Conservation (phyloP, 306 rosid genomes). For the Prinsepia uniflora region DNA sequence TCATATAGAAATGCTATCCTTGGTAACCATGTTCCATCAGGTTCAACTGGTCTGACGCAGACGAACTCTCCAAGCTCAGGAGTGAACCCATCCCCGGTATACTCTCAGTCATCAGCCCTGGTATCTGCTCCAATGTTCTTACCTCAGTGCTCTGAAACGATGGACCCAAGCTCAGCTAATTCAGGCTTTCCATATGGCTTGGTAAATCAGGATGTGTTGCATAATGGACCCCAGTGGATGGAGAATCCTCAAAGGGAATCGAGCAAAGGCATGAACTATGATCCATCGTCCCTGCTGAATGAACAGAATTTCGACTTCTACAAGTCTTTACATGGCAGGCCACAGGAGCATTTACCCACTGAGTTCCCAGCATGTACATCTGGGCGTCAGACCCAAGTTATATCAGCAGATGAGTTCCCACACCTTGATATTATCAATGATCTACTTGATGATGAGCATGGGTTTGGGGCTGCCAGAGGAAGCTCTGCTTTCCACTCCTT, state of each 20-base stretch:
- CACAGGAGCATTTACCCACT: constrained; percentile 36
- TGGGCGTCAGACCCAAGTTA: constrained; percentile 66
- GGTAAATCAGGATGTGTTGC: constrained; percentile 48
- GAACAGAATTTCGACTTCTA: constrained; percentile 58
- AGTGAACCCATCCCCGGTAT: constrained; percentile 45
- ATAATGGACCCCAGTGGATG: constrained; percentile 64
- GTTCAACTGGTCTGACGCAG: constrained; percentile 49
- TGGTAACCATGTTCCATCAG: constrained; percentile 59
- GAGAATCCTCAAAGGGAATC: constrained; percentile 59
- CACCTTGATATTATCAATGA: constrained; percentile 97
- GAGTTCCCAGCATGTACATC: constrained; percentile 61
- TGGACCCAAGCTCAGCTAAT: constrained; percentile 45
- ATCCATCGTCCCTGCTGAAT: constrained; percentile 41
- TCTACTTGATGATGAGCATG: constrained; percentile 80
- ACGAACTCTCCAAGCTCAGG: constrained; percentile 54
- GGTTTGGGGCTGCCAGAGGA: constrained; percentile 35
- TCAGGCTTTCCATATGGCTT: constrained; percentile 52
- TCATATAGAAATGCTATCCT: constrained; percentile 91
- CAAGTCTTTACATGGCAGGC: constrained; percentile 50
- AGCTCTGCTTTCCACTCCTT: constrained; percentile 39
- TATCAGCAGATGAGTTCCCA: constrained; percentile 79
- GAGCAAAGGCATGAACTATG: constrained; percentile 46
- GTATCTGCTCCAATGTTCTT: constrained; percentile 56
- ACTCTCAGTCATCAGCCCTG: constrained; percentile 58
- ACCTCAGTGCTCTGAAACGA: constrained; percentile 61